Conservation (phyloP, 768 basidiomycete species). For the Lactarius tabidus region DNA sequence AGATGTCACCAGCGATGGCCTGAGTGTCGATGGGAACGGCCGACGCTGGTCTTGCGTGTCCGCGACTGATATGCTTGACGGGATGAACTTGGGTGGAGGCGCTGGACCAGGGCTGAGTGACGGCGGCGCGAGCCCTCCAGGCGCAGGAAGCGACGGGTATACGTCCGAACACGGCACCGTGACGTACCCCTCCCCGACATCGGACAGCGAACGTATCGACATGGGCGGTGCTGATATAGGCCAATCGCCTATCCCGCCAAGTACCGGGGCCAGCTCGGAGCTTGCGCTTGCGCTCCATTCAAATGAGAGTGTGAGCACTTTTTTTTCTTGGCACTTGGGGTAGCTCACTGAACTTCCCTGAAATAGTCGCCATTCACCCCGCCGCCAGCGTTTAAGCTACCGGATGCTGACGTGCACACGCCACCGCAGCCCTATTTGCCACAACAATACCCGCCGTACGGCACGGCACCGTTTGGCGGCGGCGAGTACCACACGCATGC, state of each 20-base stretch:
- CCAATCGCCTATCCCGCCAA: conserved; percentile 11
- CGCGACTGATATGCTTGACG: conserved; percentile 20
- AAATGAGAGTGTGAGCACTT: conserved; percentile 19
- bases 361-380: conserved; percentile 18
- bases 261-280: conserved; percentile 14
- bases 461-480: not conserved
- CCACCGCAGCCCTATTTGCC: conserved; percentile 6
- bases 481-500: conserved; percentile 19
- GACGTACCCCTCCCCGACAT: conserved; percentile 24
- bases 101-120: conserved; percentile 1
- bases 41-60: conserved; percentile 26
- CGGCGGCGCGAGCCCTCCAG: not conserved
- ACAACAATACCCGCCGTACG: conserved; percentile 9
- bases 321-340: not conserved
- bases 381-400: conserved; percentile 19
- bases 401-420: conserved; percentile 7
- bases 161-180: conserved; percentile 22
- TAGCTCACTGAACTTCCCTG: not conserved
- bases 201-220: conserved; percentile 19
- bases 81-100: conserved; percentile 15
- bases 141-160: conserved; percentile 20
- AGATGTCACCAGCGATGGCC: conserved; percentile 21
- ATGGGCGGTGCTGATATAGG: not conserved
- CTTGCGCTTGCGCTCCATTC: conserved; percentile 21
- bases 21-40: conserved; percentile 17